These are phyloP conservation scores for Fusarium zealandicum DNA, from an alignment of 2,329 filamentous ascomycete genomes.

Conservation along the genomic window DNA sequence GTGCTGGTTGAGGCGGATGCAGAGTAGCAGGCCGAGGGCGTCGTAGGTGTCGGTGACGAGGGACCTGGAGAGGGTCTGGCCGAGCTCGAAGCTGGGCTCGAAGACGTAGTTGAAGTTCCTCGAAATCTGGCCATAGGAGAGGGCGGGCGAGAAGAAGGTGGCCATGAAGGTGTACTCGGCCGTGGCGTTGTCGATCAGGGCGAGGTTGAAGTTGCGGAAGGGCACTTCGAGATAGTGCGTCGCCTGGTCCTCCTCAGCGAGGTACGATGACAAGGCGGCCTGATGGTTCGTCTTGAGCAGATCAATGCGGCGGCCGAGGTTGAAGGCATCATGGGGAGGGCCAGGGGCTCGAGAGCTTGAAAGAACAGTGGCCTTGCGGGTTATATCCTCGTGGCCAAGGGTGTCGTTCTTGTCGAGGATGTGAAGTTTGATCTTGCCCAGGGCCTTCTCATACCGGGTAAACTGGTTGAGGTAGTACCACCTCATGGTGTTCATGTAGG, in stretches of 20 bases:
- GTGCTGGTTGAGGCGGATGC: conserved; percentile 91
- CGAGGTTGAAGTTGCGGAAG: conserved; percentile 94
- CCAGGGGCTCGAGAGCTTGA: conserved; percentile 56
- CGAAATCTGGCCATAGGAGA: conserved; percentile 78
- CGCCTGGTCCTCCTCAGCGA: conserved; percentile 88
- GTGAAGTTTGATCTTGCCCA: conserved; percentile 86
- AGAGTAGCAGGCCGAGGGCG: conserved; percentile 85
- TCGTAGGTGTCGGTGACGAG: conserved; percentile 82
- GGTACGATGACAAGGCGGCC: conserved; percentile 81
- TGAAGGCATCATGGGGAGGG: conserved; percentile 84
- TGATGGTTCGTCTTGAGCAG: conserved; percentile 77
- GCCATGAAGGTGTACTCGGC: conserved; percentile 95
- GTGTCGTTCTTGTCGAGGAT: conserved; percentile 82
- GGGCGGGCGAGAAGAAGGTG: conserved; percentile 82
- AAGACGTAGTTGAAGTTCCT: conserved; percentile 89
- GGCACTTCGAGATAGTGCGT: conserved; percentile 88
- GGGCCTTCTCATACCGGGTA: conserved; percentile 80
- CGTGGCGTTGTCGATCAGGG: conserved; percentile 90
- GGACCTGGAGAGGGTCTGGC: conserved; percentile 76
- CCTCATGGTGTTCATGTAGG: conserved; percentile 97
- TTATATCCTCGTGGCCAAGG: conserved; percentile 78
- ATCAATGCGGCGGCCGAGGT: conserved; percentile 85
- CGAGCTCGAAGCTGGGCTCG: conserved; percentile 86
- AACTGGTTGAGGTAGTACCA: conserved; percentile 98
- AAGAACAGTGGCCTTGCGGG: conserved; percentile 68